phyloP scores from a whole-genome alignment of 805 yeast species.

The Torulaspora franciscae region DNA sequence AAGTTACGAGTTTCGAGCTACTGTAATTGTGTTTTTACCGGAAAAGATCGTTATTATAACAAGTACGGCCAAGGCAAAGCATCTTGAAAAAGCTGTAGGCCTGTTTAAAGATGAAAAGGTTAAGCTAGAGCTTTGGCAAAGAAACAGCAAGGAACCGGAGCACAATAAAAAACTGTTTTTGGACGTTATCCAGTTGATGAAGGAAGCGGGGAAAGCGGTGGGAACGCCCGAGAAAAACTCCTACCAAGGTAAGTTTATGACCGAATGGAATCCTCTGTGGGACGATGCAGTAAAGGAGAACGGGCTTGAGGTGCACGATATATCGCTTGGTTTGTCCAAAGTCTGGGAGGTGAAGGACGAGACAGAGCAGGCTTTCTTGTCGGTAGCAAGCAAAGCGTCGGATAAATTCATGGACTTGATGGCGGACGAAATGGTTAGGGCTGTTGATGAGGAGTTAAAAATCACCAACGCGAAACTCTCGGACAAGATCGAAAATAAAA shows the following conservation, averaged over 20 bases:
- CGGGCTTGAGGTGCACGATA: slow-evolving; percentile 45
- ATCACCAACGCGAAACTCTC: slow-evolving; percentile 68
- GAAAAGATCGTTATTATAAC: slow-evolving; percentile 64
- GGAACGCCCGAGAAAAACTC: slow-evolving; percentile 74
- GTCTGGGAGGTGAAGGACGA: slow-evolving; percentile 73
- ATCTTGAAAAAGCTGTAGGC: slow-evolving; percentile 42
- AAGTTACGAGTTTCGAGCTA: slow-evolving; percentile 95
- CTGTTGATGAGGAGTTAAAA: slow-evolving; percentile 80
- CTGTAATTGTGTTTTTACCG: slow-evolving; percentile 61
- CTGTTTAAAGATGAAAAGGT: slow-evolving; percentile 45
- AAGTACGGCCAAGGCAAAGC: slow-evolving; percentile 78
- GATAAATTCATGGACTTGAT: slow-evolving; percentile 74
- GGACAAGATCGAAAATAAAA: slow-evolving; percentile 71
- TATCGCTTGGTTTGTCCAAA: slow-evolving; percentile 48
- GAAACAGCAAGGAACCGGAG: slow-evolving; percentile 71
- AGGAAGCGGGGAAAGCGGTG: slow-evolving; percentile 44
- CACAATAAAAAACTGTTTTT: slow-evolving; percentile 65
- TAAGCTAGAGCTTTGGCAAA: slow-evolving; percentile 54
- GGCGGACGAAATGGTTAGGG: slow-evolving; percentile 80
- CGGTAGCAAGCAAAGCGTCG: slow-evolving; percentile 71
- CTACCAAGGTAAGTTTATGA: slow-evolving; percentile 77
- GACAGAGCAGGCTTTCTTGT: slow-evolving; percentile 60
- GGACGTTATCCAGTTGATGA: slow-evolving; percentile 46
- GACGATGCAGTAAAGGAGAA: slow-evolving; percentile 38
- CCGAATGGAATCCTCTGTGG: slow-evolving; percentile 62